Percentiles rank a stretch among this genome's conserved stretches.
Evolutionary conservation across 371 early-diverging fungal genomes (phyloP).

Genomic region (Actinomucor elegans): DNA sequence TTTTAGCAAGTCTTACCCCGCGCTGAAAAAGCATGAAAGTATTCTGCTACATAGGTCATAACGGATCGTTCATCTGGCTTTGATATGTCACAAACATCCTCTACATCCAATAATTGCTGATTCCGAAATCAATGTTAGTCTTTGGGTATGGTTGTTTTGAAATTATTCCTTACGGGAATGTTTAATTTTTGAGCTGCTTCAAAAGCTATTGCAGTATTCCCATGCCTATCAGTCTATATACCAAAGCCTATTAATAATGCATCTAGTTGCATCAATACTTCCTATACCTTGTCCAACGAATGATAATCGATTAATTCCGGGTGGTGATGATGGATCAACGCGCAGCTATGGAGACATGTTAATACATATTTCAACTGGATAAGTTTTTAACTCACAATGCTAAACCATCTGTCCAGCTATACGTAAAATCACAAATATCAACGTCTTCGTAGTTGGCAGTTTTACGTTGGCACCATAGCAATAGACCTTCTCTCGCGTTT

Average conservation of each 20-base stretch:
- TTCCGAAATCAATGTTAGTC: not conserved
- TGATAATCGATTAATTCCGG: conserved; percentile 94
- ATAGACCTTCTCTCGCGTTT: conserved; percentile 88
- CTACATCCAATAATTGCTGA: conserved; percentile 87
- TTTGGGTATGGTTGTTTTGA: not conserved
- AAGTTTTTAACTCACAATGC: conserved; percentile 70
- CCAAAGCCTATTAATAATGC: too few species aligned
- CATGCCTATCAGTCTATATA: conserved; percentile 65
- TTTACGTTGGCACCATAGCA: conserved; percentile 96
- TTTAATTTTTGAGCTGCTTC: conserved; percentile 88
- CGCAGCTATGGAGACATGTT: conserved; percentile 65
- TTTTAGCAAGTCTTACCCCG: conserved; percentile 45
- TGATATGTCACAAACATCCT: conserved; percentile 92
- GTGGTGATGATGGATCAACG: conserved; percentile 95
- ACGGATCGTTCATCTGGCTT: conserved; percentile 97
- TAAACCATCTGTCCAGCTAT: conserved; percentile 94
- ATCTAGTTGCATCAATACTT: conserved; percentile 5
- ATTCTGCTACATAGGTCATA: conserved; percentile 98
- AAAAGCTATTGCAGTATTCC: conserved; percentile 94
- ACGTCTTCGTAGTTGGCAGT: conserved; percentile 87
- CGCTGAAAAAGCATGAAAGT: conserved; percentile 95
- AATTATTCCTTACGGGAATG: conserved; percentile 67
- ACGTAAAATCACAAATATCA: conserved; percentile 83
- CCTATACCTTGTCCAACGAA: conserved; percentile 77
- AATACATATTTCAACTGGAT: not conserved